Conservation (phyloP, 306 rosid genomes). For the Canavalia gladiata region DNA sequence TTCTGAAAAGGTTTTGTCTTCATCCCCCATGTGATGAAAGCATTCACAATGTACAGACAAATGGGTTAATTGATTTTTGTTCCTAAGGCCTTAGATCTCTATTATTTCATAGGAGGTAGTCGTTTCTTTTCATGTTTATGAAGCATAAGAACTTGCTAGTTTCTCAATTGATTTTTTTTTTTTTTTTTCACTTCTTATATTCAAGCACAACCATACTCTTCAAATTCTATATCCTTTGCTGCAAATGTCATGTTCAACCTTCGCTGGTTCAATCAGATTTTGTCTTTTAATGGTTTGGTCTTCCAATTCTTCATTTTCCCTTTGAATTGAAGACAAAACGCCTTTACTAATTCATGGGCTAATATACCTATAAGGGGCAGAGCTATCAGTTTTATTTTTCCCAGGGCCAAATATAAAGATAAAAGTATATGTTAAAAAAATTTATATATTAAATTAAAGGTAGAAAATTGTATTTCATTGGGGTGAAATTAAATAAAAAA, state of each 20-base stretch:
- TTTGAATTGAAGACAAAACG: background rate
- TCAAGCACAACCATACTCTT: constrained; percentile 27
- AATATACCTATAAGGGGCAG: background rate
- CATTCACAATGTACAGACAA: constrained; percentile 62
- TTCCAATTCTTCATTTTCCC: background rate
- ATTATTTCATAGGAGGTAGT: constrained; percentile 53
- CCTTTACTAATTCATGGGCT: background rate
- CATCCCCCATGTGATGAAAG: constrained; percentile 48
- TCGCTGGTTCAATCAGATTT: constrained; percentile 29
- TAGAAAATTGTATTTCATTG: too few relatives aligned
- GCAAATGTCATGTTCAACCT: constrained; percentile 30
- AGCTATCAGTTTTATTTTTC: too few relatives aligned
- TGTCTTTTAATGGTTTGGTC: constrained; percentile 33
- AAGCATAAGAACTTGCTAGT: constrained; percentile 39
- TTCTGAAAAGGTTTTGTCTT: constrained; percentile 46
- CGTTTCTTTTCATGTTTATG: constrained; percentile 53
- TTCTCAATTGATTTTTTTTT: constrained; percentile 40
- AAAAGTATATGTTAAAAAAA: too few relatives aligned
- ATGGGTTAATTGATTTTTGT: constrained; percentile 46
- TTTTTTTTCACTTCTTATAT: background rate
- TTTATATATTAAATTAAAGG: too few relatives aligned
- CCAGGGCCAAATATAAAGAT: too few relatives aligned
- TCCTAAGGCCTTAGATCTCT: constrained; percentile 50
- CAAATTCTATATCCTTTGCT: constrained; percentile 20
- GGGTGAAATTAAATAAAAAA: too few relatives aligned